These are phyloP conservation scores for Psilocybe subaeruginosa DNA, from an alignment of 768 basidiomycete species.

Conservation along the genomic window DNA sequence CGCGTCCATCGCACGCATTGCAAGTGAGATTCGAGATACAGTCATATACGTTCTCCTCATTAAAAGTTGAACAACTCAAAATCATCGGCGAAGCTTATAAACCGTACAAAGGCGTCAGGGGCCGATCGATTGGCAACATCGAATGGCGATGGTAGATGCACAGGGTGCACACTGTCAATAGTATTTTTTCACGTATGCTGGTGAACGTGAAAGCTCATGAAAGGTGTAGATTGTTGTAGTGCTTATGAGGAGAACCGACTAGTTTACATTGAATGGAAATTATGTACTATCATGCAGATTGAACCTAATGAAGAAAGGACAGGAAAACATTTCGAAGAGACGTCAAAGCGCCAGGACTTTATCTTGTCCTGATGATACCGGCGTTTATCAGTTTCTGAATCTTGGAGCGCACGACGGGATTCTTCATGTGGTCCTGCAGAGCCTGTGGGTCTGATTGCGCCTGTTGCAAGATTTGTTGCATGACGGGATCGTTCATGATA, in stretches of 20 bases:
- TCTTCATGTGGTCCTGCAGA: slow-evolving; percentile 96
- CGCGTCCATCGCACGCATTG: slow-evolving; percentile 76
- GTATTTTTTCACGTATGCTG: no score
- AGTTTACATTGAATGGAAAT: slow-evolving; percentile 26
- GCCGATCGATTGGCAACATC: slow-evolving; percentile 63
- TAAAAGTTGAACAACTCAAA: slow-evolving; percentile 87
- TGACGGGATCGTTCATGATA: slow-evolving; percentile 90
- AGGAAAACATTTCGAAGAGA: not conserved
- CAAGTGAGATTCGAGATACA: slow-evolving; percentile 74
- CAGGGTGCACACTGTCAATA: not conserved
- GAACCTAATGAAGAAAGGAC: slow-evolving; percentile 7
- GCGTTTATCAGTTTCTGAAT: slow-evolving; percentile 91
- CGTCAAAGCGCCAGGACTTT: slow-evolving; percentile 23
- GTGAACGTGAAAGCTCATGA: not conserved
- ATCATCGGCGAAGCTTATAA: slow-evolving; percentile 82
- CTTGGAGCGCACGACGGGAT: slow-evolving; percentile 77
- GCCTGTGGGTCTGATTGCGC: slow-evolving; percentile 89
- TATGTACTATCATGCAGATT: slow-evolving; percentile 15
- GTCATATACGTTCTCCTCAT: slow-evolving; percentile 72
- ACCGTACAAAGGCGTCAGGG: slow-evolving; percentile 89
- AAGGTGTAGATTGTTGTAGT: slow-evolving; percentile 3
- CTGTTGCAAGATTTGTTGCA: slow-evolving; percentile 95
- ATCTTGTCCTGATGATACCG: slow-evolving; percentile 90
- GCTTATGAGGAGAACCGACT: not conserved
- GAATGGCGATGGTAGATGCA: slow-evolving; percentile 63